Evolutionary conservation across 2,329 filamentous ascomycete species (phyloP).

Genomic region (Diaporthe velutina): DNA sequence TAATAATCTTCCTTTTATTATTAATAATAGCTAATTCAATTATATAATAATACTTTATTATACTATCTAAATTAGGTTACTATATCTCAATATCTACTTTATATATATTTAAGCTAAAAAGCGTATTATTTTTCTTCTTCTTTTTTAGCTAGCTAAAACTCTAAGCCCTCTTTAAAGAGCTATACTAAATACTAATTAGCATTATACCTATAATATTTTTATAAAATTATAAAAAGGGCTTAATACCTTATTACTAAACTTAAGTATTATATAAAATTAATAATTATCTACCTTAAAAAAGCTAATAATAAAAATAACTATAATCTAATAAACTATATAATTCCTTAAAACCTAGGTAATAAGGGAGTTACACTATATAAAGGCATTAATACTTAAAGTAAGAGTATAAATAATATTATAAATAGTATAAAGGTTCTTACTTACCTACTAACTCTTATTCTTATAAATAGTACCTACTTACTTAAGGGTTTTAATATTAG

Average conservation of each 20-base stretch:
- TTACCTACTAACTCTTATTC: background rate
- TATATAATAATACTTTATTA: background rate
- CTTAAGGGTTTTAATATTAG: background rate
- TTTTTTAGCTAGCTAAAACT: too few relatives aligned
- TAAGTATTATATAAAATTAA: background rate
- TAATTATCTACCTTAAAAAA: background rate
- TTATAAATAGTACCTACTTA: background rate
- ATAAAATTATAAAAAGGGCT: background rate
- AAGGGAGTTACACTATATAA: background rate
- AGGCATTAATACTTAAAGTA: background rate
- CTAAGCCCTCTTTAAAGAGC: background rate
- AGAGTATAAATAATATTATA: background rate
- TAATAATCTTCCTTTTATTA: background rate
- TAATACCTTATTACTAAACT: background rate
- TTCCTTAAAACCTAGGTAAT: background rate
- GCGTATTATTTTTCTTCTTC: background rate
- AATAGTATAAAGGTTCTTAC: background rate
- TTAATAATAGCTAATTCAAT: background rate
- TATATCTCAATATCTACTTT: background rate
- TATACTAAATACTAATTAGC: background rate
- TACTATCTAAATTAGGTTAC: background rate
- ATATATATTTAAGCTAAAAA: background rate
- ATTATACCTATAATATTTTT: background rate
- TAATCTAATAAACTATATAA: background rate
- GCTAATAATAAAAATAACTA: background rate